Conservation (phyloP, 148 eudicot species). For the Heliamphora exappendiculata region DNA sequence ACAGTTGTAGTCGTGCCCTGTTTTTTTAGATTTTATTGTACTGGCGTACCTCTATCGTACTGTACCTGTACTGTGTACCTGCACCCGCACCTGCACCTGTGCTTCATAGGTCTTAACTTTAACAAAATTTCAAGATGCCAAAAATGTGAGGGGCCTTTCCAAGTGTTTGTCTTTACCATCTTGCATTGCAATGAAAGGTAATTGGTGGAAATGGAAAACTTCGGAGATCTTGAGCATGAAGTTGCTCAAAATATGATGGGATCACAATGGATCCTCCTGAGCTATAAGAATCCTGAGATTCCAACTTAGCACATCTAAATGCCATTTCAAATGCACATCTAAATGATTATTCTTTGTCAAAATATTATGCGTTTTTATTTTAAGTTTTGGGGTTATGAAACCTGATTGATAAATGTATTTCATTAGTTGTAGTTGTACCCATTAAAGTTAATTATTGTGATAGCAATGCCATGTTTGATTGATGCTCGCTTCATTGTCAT, state of each 20-base stretch:
- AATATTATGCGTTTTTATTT: background rate
- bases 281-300: too few relatives aligned
- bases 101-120: background rate
- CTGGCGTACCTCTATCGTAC: too few relatives aligned
- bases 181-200: background rate
- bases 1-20: too few relatives aligned
- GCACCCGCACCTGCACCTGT: too few relatives aligned
- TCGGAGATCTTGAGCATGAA: background rate
- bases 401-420: background rate
- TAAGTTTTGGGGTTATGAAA: background rate
- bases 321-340: background rate
- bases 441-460: background rate
- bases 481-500: background rate
- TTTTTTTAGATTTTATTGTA: too few relatives aligned
- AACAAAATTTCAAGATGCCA: background rate
- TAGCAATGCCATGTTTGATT: background rate
- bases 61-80: too few relatives aligned
- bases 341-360: background rate
- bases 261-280: too few relatives aligned
- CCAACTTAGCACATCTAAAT: background rate
- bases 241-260: background rate
- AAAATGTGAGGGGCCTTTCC: background rate
- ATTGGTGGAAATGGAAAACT: background rate
- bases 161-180: background rate
- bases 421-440: background rate